Conservation (phyloP, 345 rosid genomes). For the Sapria himalayana region DNA sequence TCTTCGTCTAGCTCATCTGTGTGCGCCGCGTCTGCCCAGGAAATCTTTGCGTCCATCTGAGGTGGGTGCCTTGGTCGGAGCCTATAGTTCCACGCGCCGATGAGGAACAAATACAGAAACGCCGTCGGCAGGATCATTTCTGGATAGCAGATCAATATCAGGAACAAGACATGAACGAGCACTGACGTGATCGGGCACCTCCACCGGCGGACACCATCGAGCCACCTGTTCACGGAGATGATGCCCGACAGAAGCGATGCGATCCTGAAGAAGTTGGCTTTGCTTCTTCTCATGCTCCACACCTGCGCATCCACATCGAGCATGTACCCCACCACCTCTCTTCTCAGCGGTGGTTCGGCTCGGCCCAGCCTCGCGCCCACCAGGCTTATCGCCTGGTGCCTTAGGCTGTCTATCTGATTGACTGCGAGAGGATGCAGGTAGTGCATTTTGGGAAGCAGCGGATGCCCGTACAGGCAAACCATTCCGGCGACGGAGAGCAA, state of each 20-base stretch:
- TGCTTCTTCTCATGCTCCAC: constrained; percentile 94
- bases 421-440: constrained; percentile 60
- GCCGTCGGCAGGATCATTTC: constrained; percentile 50
- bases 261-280: constrained; percentile 68
- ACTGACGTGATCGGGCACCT: constrained; percentile 42
- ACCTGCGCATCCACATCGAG: constrained; percentile 65
- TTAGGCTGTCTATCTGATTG: constrained; percentile 47
- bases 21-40: constrained; percentile 51
- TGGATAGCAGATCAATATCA: constrained; percentile 53
- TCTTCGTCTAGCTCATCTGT: constrained; percentile 77
- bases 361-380: constrained; percentile 53
- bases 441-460: constrained; percentile 80
- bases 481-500: constrained; percentile 44
- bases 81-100: constrained; percentile 64
- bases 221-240: constrained; percentile 30
- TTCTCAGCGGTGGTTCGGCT: constrained; percentile 71
- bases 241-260: constrained; percentile 38
- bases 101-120: constrained; percentile 56
- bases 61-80: constrained; percentile 45
- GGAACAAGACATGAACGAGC: constrained; percentile 38
- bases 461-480: constrained; percentile 38
- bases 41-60: constrained; percentile 59
- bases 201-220: constrained; percentile 52
- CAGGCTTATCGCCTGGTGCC: constrained; percentile 69
- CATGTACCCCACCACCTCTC: constrained; percentile 79